These are phyloP conservation scores for Coniochaeta prunicola DNA, from an alignment of 2,329 filamentous ascomycete species.

Conservation along the genomic window DNA sequence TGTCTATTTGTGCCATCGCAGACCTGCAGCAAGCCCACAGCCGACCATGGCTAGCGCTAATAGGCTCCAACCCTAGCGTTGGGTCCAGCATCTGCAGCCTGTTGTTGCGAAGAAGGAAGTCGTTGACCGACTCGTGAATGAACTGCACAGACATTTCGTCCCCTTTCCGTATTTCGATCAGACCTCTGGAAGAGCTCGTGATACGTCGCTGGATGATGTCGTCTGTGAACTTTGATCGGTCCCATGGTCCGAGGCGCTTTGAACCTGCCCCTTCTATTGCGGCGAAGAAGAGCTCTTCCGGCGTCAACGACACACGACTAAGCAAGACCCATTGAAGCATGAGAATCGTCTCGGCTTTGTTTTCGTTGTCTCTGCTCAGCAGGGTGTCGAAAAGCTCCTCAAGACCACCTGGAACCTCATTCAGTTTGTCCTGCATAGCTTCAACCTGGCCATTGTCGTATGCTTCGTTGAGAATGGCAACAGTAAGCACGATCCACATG, in stretches of 20 bases:
- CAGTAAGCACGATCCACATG: constrained; percentile 30
- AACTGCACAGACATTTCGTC: constrained; percentile 31
- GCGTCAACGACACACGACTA: constrained; percentile 18
- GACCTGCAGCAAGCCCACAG: not conserved
- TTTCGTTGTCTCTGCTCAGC: constrained; percentile 32
- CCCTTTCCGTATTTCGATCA: constrained; percentile 30
- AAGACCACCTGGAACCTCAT: constrained; percentile 28
- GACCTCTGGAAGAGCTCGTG: constrained; percentile 35
- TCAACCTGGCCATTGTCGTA: constrained; percentile 18
- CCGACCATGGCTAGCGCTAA: constrained; percentile 6
- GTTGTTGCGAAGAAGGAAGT: constrained; percentile 30
- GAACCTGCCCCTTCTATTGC: constrained; percentile 14
- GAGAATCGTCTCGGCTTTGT: constrained; percentile 30
- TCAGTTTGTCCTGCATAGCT: constrained; percentile 18
- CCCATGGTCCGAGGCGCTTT: constrained; percentile 14
- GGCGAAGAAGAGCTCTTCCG: not conserved
- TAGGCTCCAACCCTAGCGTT: constrained; percentile 20
- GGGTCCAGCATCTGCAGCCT: constrained; percentile 21
- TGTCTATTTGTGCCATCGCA: too few relatives aligned
- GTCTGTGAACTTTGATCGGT: constrained; percentile 11
- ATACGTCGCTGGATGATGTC: constrained; percentile 24
- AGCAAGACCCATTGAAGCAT: constrained; percentile 47
- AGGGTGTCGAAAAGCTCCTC: constrained; percentile 42
- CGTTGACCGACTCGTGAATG: constrained; percentile 39
- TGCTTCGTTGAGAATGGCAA: constrained; percentile 27